These are phyloP conservation scores for Eimeria praecox DNA, from an alignment of 169 alveolate species.

Conservation along the genomic window DNA sequence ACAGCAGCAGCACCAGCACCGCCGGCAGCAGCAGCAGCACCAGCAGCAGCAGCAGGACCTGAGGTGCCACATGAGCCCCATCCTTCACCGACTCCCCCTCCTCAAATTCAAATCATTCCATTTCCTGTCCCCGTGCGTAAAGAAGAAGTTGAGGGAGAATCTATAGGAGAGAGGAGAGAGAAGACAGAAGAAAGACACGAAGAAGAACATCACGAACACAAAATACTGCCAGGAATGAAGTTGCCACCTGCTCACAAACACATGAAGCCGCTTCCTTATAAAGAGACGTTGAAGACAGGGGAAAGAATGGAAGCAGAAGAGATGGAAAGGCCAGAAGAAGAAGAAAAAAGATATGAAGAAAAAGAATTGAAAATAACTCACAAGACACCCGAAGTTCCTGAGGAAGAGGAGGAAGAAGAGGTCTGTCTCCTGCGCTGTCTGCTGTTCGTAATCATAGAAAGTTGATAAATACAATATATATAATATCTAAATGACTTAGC, in stretches of 20 bases:
- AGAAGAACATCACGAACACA: neutral
- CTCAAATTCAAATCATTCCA: conserved; percentile 11
- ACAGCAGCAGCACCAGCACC: conserved; percentile 41
- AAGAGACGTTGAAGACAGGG: neutral
- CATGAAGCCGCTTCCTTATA: neutral
- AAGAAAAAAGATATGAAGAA: conserved; percentile 19
- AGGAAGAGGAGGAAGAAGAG: conserved; percentile 34
- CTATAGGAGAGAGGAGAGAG: neutral
- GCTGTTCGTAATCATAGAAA: neutral
- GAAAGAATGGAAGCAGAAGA: neutral
- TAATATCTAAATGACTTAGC: neutral
- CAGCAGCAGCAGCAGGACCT: neutral
- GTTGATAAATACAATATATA: neutral
- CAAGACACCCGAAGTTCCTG: neutral
- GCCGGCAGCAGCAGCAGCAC: conserved; percentile 1
- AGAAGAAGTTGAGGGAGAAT: neutral
- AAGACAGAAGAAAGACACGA: neutral
- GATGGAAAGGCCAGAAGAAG: conserved; percentile 3
- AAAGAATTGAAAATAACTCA: neutral
- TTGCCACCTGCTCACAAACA: neutral
- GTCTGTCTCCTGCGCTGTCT: neutral
- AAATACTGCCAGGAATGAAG: too few species aligned
- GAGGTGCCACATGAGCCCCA: neutral
- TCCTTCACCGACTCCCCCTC: neutral
- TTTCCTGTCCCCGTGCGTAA: neutral